A percentile compares a stretch with the other conserved stretches of the same genome.
Conservation (phyloP, 768 basidiomycete genomes). For the Pulveroboletus sp. region DNA sequence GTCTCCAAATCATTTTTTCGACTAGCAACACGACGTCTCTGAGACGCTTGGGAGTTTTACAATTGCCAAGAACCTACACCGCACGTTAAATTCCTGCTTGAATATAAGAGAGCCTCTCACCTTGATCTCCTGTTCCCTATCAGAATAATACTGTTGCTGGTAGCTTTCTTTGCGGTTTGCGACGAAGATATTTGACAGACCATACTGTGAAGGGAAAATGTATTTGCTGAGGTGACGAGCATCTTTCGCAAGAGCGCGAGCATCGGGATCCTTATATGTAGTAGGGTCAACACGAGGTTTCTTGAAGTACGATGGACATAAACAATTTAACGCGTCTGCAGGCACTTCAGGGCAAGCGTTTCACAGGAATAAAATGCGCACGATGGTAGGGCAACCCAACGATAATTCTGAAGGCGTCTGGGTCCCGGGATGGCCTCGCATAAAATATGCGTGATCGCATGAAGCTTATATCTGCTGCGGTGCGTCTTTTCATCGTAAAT, state of each 20-base stretch:
- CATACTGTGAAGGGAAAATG: conserved; percentile 79
- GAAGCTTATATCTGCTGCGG: conserved; percentile 49
- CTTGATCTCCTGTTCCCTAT: conserved; percentile 68
- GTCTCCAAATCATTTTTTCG: conserved; percentile 61
- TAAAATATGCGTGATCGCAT: conserved; percentile 64
- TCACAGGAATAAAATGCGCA: conserved; percentile 30
- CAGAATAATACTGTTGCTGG: conserved; percentile 46
- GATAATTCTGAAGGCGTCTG: conserved; percentile 44
- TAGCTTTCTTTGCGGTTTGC: conserved; percentile 25
- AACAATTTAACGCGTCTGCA: conserved; percentile 63
- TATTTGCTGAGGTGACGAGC: conserved; percentile 72
- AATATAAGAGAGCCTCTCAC: conserved; percentile 31
- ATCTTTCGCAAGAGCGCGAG: conserved; percentile 41
- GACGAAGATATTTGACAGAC: conserved; percentile 45
- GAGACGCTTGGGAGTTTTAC: conserved; percentile 73
- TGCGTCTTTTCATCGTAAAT: conserved; percentile 29
- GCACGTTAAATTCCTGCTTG: neutral
- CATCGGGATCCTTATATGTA: conserved; percentile 41
- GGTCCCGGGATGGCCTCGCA: conserved; percentile 50
- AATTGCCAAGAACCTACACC: conserved; percentile 36
- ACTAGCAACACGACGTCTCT: conserved; percentile 49
- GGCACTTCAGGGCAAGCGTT: neutral
- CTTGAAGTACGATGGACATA: conserved; percentile 41
- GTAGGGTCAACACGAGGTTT: conserved; percentile 25
- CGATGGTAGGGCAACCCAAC: conserved; percentile 69